phyloP scores from a whole-genome alignment of 176 grass and related monocot species.

The Leersia perrieri region DNA sequence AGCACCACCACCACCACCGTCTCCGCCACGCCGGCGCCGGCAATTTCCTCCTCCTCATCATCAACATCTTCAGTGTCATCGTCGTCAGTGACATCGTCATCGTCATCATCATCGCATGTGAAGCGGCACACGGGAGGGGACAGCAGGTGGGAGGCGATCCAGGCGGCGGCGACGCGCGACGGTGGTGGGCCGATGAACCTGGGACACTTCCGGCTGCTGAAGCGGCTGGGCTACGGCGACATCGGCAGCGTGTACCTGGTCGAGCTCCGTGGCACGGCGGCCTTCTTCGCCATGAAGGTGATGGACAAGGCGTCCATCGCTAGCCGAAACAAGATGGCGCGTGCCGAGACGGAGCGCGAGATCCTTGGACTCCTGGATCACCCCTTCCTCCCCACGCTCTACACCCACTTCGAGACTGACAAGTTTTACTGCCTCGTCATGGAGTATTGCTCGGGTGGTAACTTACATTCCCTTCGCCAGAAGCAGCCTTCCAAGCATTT shows the following conservation, averaged over 20 bases:
- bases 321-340: conserved; percentile 54
- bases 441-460: conserved; percentile 44
- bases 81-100: not conserved
- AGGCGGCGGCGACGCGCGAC: conserved; percentile 30
- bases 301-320: conserved; percentile 58
- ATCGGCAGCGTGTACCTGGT: conserved; percentile 97
- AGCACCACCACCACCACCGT: conserved; percentile 20
- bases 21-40: not conserved
- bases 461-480: conserved; percentile 48
- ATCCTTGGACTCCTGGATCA: conserved; percentile 53
- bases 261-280: conserved; percentile 55
- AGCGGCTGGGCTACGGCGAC: conserved; percentile 89
- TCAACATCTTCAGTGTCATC: too few relatives aligned
- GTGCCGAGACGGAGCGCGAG: conserved; percentile 52
- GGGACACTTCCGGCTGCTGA: conserved; percentile 77
- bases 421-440: conserved; percentile 44
- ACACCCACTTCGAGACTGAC: conserved; percentile 41
- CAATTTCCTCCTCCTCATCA: too few relatives aligned
- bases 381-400: conserved; percentile 39
- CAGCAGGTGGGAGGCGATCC: conserved; percentile 56
- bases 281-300: conserved; percentile 65
- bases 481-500: conserved; percentile 50
- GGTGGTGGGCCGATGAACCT: conserved; percentile 38
- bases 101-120: not conserved
- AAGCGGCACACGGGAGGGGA: conserved; percentile 56